Evolutionary conservation across 306 rosid species (phyloP), one percentile per base, ranked within the genome.

Genomic region (Clitoria ternatea): DNA sequence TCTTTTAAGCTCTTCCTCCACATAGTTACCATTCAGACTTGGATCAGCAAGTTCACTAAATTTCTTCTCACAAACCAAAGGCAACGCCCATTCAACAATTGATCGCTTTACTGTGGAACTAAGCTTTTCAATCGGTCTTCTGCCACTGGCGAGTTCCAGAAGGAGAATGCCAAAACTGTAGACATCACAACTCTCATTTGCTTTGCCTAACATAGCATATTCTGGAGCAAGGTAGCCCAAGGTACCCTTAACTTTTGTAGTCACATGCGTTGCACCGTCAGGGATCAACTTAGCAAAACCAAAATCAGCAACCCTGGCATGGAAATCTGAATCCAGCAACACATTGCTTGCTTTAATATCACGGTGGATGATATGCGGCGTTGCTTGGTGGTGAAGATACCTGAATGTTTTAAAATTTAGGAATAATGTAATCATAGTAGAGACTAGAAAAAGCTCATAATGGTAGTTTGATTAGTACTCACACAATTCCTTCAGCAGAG

Each of bases 401-500:
- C 98, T 89, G 90, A 56, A 85, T 36, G 59, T 49, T 61, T 72
- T 18, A 37, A 26, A 36, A 54, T 30, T 24, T 27, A 68, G 19
- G 49, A 35, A 54, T 47, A 78, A 29, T 29, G 65, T 12, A 49
- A 37, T 15, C 4, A 26, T 4, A 42, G 50, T 15, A 22, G 19
- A 37, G 11, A 42, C 42, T 15, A 22, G 19, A 37, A n/a, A 52
- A 40, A 56, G 39, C 63, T 35, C 29, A 20, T 4, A 15, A 15
- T 49, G 17, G 68, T 52, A 32, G 26, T 6, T 4, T 30, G 19
- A 70, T 66, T 18, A 77, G 74, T 23, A 91, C 96, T 89, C 69
- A 94, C 99, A 60, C 86, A 50, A 89, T 79, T 73, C 99, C 99
- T 77, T 94, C 99, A 3, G 99, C 96, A 37, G 99, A 83, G 10